Evolutionary conservation across 768 basidiomycete genomes (phyloP), one percentile per base, ranked within the genome.

Genomic region (Dacryopinax spathularia): DNA sequence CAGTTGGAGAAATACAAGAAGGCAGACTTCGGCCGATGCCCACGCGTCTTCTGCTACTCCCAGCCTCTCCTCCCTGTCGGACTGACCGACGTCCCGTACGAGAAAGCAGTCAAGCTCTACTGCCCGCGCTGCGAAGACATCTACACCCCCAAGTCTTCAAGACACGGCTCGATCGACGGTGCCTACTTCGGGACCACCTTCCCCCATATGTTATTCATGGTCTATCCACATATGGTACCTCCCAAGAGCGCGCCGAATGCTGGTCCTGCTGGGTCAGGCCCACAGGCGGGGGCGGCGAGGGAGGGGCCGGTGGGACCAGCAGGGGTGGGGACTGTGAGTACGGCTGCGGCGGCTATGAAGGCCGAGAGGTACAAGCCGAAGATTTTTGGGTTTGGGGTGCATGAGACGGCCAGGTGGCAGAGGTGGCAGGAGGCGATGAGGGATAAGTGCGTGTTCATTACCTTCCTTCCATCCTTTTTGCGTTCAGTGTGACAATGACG

Each of bases 111-210:
- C 73, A 99, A 99, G 73, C 87, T 99, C 60, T 97, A 93, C 76
- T 99, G 96, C 73, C 94, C 93, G 1, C 87, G 93, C 35, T 99
- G 96, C 75, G 95, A 99, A 76, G 96, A 99, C 75, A 86, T 99
- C 69, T 99, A 98, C 76, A 91, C 89, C 0, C 96, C 96, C 35
- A 99, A 99, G 74, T 93, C 90, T 1, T 93, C 92, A 4, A 84
- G 95, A 31, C 96, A 99, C 73, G 95, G 95, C 60, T 88, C 88
- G 35, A 97, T 99, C 72, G 96, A 99, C 72, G 95, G 96, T 31
- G 96, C 96, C 1, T 99, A 95, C 76, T 99, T 99, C 69, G 96
- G 96, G 65, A 95, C 93, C 0, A 96, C 94, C 0, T 97, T 98
- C 79, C 92, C 94, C 0, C 95, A 97, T 73, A 85, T 99, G 62